Evolutionary conservation across 805 yeast genomes (phyloP), one percentile per base, ranked within the genome.

Genomic region (Suhomyces tanzawaensis): DNA sequence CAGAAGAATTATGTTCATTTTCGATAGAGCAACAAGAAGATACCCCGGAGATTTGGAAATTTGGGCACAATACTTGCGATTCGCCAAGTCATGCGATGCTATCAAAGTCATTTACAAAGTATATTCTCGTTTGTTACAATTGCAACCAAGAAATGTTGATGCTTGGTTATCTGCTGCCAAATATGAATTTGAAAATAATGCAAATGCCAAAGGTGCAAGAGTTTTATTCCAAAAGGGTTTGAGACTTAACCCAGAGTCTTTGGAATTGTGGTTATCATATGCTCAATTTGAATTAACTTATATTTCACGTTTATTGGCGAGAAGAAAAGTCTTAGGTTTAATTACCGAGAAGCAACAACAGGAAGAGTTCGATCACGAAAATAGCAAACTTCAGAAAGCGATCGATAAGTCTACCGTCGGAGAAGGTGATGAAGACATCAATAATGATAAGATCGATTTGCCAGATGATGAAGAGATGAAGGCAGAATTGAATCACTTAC

Each of bases 111-210:
- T 84, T 13, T 86, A 85, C 56, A 80, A 79, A 46, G 80, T 87
- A 6, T 87, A 89, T 59, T 81, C 90, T 4, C 77, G 79, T 41
- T 69, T 91, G 48, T 70, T 93, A 50, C 87, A 82, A 60, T 65
- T 89, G 46, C 98, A 93, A 57, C 98, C 99, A n/a, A 76, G 85
- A 29, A 85, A 90, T 54, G 77, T 88, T 2, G 85, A 82, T 50
- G 85, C 91, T 13, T 93, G 99, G 99, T 77, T 93, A 29, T 77
- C 87, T 52, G 97, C 96, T 17, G 96, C 97, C 21, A 86, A 86
- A 56, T 88, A 87, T 62, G 98, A 93, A 64, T 82, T 86, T 52
- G 96, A 91, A 50, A 77, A 76, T 19, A 88, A 93, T 60, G 85
- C 91, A 28, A 85, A 89, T 51, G 86, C 95, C 31, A 81, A 83